Base-by-base conservation (phyloP, 192 early-diverging fungal species). In the Spinellus fusiger region DNA sequence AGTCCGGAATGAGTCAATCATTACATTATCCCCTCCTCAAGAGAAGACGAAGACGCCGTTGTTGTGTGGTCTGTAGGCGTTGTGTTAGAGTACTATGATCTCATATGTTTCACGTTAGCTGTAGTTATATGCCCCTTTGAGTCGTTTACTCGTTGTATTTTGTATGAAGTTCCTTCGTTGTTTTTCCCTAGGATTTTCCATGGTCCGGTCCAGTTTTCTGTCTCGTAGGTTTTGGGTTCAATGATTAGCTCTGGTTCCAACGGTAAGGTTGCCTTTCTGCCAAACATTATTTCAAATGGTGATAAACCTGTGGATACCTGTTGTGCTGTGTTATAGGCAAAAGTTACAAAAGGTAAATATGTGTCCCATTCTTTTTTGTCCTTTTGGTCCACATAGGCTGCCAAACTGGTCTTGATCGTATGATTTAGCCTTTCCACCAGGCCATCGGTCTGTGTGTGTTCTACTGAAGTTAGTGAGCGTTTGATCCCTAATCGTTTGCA, bases 401-500 rank as follows among this genome's bases (percentile, higher is more conserved):
- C 48, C 29, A 59, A 31, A 12, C 3, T 6, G 1, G 15, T 47
- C 29, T 59, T 59, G 3, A 59, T 1, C 0, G 57, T 59, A 26
- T 47, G 25, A n/a, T 59, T 59, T 9, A 49, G 5, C 16, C 57
- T 28, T 31, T 59, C 57, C 3, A 59, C 57, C 25, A 48, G 29
- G 34, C 57, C 57, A 49, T 59, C 57, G 2, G 57, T 59, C 23
- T 59, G 57, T 18, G 57, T 40, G 26, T 59, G 31, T 49, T 59
- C 57, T 3, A 59, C 57, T 5, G 57, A 57, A 20, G 57, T 48
- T 5, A 49, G 16, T 2, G 46, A 49, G 28, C 57, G 34, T n/a
- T 5, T 31, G 20, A 57, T 57, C 3, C 56, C 56, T 3, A 57
- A 27, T 13, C 56, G 4, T 7, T 5, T 12, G 22, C 56, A 57